Conservation (phyloP, 441 rosid species). For the Isatis lusitanica region DNA sequence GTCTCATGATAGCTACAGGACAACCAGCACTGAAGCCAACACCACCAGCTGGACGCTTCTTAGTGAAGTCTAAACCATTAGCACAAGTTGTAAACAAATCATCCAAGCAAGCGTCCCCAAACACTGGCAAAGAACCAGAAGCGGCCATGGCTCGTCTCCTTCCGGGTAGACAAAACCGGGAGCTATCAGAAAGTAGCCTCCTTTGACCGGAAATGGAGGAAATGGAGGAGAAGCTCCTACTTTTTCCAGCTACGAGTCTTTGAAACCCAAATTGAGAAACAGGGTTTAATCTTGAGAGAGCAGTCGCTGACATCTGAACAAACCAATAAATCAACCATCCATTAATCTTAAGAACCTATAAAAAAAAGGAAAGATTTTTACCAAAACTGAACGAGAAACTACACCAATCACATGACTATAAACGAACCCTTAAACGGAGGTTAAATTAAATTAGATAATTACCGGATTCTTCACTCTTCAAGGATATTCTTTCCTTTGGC, state of each 20-base stretch:
- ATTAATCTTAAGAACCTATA: background rate
- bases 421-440: background rate
- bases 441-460: background rate
- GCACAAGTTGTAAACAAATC: slow-evolving; percentile 47
- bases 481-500: background rate
- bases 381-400: background rate
- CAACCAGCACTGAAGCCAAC: slow-evolving; percentile 39
- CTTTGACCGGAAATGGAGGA: slow-evolving; percentile 20
- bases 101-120: slow-evolving; percentile 55
- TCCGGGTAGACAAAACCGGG: slow-evolving; percentile 21
- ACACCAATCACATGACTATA: background rate
- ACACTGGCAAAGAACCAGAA: slow-evolving; percentile 53
- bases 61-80: slow-evolving; percentile 45
- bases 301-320: slow-evolving; percentile 67
- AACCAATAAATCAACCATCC: background rate
- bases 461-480: slow-evolving; percentile 22
- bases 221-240: slow-evolving; percentile 24
- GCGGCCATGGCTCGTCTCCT: slow-evolving; percentile 50
- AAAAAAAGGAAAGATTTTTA: background rate
- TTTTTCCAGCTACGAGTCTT: slow-evolving; percentile 33
- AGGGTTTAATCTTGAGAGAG: slow-evolving; percentile 58
- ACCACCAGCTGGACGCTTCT: slow-evolving; percentile 39
- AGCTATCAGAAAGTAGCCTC: slow-evolving; percentile 33
- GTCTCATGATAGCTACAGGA: slow-evolving; percentile 42
- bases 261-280: slow-evolving; percentile 46